phyloP scores from a whole-genome alignment of 441 rosid species.

The Erysimum pusillum region DNA sequence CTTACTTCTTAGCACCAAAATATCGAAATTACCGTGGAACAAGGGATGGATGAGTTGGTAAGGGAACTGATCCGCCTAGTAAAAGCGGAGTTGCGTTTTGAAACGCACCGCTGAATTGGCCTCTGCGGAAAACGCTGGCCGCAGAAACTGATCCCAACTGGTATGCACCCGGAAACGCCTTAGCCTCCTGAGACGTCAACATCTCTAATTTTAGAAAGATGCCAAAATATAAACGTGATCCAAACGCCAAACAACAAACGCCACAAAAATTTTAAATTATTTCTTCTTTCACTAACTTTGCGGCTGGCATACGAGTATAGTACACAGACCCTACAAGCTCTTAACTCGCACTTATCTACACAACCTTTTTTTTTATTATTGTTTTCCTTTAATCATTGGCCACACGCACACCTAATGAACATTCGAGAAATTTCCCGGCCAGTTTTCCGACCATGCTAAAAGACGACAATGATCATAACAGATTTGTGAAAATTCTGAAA shows the following conservation, averaged over 20 bases:
- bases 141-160: conserved; percentile 48
- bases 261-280: conserved; percentile 39
- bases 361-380: background rate
- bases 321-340: conserved; percentile 44
- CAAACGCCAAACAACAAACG: conserved; percentile 12
- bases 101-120: conserved; percentile 54
- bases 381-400: conserved; percentile 3
- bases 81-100: conserved; percentile 35
- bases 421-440: background rate
- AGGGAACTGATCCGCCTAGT: conserved; percentile 40
- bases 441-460: background rate
- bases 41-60: conserved; percentile 29
- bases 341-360: conserved; percentile 8
- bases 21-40: conserved; percentile 32
- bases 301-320: conserved; percentile 18
- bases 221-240: conserved; percentile 39
- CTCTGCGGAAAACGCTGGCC: conserved; percentile 50
- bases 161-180: conserved; percentile 53
- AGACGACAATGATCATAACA: background rate
- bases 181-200: conserved; percentile 54
- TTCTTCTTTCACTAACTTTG: conserved; percentile 2
- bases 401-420: background rate
- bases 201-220: conserved; percentile 47
- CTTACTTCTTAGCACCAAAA: background rate
- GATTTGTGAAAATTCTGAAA: background rate